Conservation (phyloP, 371 early-diverging fungal genomes). For the Circinella umbellata region DNA sequence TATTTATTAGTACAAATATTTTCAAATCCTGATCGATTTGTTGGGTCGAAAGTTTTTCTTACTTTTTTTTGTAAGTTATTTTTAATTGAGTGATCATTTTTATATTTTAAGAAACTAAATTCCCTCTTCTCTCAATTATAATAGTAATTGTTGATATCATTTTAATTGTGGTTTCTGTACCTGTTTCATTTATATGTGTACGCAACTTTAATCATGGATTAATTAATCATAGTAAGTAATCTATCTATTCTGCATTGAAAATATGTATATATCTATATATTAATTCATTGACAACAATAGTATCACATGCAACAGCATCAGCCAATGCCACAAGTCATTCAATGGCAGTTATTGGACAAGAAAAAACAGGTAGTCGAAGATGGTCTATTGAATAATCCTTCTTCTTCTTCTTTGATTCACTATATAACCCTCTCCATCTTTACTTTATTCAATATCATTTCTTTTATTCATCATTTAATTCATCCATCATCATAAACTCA, state of each 20-base stretch:
- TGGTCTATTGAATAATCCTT: constrained; percentile 33
- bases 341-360: constrained; percentile 31
- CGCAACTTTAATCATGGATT: constrained; percentile 34
- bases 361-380: constrained; percentile 24
- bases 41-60: constrained; percentile 64
- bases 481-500: too few species aligned
- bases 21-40: constrained; percentile 57
- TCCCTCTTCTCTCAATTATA: neutral
- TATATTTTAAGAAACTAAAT: constrained; percentile 1
- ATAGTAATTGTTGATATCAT: constrained; percentile 41
- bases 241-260: neutral
- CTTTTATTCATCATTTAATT: too few species aligned
- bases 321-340: constrained; percentile 21
- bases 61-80: constrained; percentile 69
- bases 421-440: too few species aligned
- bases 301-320: constrained; percentile 27
- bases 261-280: too few species aligned
- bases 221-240: constrained; percentile 33
- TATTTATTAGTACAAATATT: constrained; percentile 79
- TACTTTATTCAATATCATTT: too few species aligned
- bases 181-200: constrained; percentile 34
- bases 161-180: constrained; percentile 37
- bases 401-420: too few species aligned
- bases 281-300: constrained; percentile 6
- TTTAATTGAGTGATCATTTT: too few species aligned